phyloP scores from a whole-genome alignment of 2,329 filamentous ascomycete species.

The Epichloe gansuensis region DNA sequence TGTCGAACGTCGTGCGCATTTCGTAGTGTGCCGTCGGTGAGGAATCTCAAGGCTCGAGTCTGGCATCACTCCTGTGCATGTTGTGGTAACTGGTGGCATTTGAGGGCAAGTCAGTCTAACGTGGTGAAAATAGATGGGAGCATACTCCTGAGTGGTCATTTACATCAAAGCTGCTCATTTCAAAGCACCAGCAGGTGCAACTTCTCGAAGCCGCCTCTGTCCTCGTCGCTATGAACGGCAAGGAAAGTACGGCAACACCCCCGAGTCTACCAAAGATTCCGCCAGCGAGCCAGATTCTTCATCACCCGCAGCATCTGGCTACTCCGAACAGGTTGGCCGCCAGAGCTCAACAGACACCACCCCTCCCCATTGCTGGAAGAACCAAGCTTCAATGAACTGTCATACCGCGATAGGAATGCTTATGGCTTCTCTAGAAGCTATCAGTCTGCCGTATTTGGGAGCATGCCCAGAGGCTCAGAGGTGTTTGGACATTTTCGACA shows the following conservation, averaged over 20 bases:
- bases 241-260: conserved; percentile 45
- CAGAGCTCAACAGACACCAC: conserved; percentile 87
- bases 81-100: not conserved
- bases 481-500: conserved; percentile 51
- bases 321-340: conserved; percentile 64
- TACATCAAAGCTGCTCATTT: conserved; percentile 95
- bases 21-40: not conserved
- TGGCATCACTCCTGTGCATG: not conserved
- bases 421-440: conserved; percentile 63
- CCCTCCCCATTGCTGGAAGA: conserved; percentile 70
- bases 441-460: conserved; percentile 51
- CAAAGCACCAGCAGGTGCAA: conserved; percentile 98
- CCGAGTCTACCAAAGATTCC: conserved; percentile 53
- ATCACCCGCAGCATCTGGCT: conserved; percentile 70
- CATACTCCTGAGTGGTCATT: conserved; percentile 96
- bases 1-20: conserved; percentile 25
- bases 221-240: conserved; percentile 73
- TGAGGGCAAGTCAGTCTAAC: conserved; percentile 3
- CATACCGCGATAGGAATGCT: conserved; percentile 43
- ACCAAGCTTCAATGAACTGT: conserved; percentile 39
- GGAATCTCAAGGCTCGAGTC: not conserved
- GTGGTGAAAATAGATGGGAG: conserved; percentile 65
- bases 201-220: conserved; percentile 95
- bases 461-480: conserved; percentile 33
- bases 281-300: conserved; percentile 71